Percentiles rank a stretch among this genome's conserved stretches.
phyloP scores from a whole-genome alignment of 176 grass and related monocot species.

The Eleusine coracana region DNA sequence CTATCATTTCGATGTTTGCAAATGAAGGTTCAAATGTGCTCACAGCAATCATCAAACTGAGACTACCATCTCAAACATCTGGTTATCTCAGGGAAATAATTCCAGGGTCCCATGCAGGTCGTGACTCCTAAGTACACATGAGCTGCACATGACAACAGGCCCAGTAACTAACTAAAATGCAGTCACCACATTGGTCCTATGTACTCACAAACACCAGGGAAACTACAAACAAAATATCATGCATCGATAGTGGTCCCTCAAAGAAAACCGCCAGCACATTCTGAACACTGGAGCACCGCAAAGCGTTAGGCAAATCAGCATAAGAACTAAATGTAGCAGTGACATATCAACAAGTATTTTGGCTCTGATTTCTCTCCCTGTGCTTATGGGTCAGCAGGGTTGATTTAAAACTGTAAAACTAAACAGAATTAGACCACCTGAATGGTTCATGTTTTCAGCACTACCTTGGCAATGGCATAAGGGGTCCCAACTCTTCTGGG shows the following conservation, averaged over 20 bases:
- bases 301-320: slow-evolving; percentile 31
- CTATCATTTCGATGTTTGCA: slow-evolving; percentile 1
- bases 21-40: not conserved
- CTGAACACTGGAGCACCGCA: slow-evolving; percentile 11
- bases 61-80: not conserved
- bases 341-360: slow-evolving; percentile 15
- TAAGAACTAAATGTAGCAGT: slow-evolving; percentile 9
- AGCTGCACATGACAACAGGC: slow-evolving; percentile 36
- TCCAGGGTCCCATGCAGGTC: not conserved
- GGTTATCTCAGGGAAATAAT: slow-evolving; percentile 9
- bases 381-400: not conserved
- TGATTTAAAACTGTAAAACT: not conserved
- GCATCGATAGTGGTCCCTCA: slow-evolving; percentile 17
- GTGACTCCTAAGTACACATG: slow-evolving; percentile 28
- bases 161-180: slow-evolving; percentile 37
- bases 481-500: not conserved
- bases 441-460: not conserved
- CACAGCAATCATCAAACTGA: not conserved
- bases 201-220: slow-evolving; percentile 3
- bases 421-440: not conserved
- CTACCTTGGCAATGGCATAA: not conserved
- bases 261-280: not conserved
- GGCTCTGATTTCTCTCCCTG: not conserved
- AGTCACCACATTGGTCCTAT: not conserved
- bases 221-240: slow-evolving; percentile 25